Base-by-base conservation (phyloP, 1,284 basidiomycete species). In the Cryptococcus wingfieldii region DNA sequence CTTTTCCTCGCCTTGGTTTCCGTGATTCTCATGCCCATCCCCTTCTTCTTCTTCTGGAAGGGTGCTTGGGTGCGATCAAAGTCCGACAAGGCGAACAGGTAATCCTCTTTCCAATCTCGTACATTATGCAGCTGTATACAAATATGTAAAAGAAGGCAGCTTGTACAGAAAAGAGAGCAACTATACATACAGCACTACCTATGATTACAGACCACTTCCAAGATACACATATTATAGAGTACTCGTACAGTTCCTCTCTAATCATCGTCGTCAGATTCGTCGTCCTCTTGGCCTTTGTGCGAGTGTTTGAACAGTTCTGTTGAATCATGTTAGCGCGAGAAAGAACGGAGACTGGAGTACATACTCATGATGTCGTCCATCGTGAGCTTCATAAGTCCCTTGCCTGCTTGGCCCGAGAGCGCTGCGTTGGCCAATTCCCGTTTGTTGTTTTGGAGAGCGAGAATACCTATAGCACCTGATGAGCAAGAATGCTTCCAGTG, bases 391-490 rank as follows among this genome's bases (percentile, higher is more conserved):
- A 86, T 84, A 19, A 68, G 61, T 68, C 88, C 87, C 82, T 87
- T 89, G 69, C 90, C 79, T 76, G 87, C 90, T 75, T 90, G 87
- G 19, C 94, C 95, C 38, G 89, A 88, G 45, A 98, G 78, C 0
- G 92, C 91, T 0, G 92, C 90, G 31, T 82, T 81, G 0, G 93
- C 86, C 1, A 98, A 81, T 50, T 84, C 85, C 9, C 93, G 84
- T 78, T 98, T 98, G 76, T 86, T 84, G 38, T 89, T 85, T 75
- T 96, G 92, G 4, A 96, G 82, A 82, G 80, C 80, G 37, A 92
- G 79, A 58, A 72, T 67, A 47, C 70, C 65, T 66, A 37, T 42
- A 14, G 18, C 31, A 27, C n/a, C 8, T n/a, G 13, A 16, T 49
- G 23, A 47, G 51, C 27, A 14, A 47, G 13, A 12, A 12, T 27